These are phyloP conservation scores for Byssoonygena ceratinophila DNA, from an alignment of 2,329 filamentous ascomycete species.

Conservation along the genomic window DNA sequence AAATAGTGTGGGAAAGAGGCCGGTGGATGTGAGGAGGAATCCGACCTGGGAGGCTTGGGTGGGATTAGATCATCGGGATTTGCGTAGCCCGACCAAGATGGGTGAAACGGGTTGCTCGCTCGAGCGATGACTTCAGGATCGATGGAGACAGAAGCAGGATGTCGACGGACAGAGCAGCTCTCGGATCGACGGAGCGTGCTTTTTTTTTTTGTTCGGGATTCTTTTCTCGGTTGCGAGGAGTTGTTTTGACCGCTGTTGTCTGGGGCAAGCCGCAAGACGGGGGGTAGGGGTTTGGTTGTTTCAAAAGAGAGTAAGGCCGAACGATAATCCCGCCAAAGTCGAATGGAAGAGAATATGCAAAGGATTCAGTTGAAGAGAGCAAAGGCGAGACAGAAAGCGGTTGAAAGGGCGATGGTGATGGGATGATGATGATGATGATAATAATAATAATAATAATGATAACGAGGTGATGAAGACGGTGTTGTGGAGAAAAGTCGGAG, in stretches of 20 bases:
- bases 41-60: not conserved
- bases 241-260: too few species aligned
- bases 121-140: conserved; percentile 1
- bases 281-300: too few species aligned
- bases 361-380: not conserved
- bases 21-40: not conserved
- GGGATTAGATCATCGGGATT: conserved; percentile 8
- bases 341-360: too few species aligned
- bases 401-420: not conserved
- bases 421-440: not conserved
- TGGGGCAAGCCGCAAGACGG: too few species aligned
- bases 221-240: too few species aligned
- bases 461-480: not conserved
- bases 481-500: not conserved
- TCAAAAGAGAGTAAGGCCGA: too few species aligned
- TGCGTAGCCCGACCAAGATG: conserved; percentile 2
- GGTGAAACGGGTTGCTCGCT: not conserved
- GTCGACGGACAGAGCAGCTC: not conserved
- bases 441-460: too few species aligned
- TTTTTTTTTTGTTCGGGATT: not conserved
- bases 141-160: conserved; percentile 4
- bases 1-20: not conserved
- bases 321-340: too few species aligned
- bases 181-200: not conserved
- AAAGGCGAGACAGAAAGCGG: not conserved